These are phyloP conservation scores for Russula brevipes DNA, from an alignment of 768 basidiomycete genomes.

Conservation along the genomic window DNA sequence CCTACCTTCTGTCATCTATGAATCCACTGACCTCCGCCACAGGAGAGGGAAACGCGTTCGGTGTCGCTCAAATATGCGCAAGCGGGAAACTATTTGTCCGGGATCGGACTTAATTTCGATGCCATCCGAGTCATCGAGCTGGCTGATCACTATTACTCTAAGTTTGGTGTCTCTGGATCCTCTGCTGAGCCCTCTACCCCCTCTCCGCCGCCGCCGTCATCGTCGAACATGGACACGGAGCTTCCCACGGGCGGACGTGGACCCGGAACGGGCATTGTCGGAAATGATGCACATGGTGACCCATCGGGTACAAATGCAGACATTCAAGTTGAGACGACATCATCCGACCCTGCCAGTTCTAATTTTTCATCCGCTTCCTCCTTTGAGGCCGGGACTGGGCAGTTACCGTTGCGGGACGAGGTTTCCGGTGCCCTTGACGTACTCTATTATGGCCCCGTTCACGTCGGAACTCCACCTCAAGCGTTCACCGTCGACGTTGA, in stretches of 20 bases:
- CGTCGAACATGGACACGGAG: not conserved
- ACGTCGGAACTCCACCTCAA: conserved; percentile 54
- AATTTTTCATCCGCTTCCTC: conserved; percentile 14
- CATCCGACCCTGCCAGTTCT: conserved; percentile 25
- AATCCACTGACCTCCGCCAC: not conserved
- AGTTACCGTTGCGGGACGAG: conserved; percentile 37
- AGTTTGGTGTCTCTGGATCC: conserved; percentile 21
- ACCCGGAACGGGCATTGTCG: not conserved
- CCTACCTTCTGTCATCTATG: not conserved
- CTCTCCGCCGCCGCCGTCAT: not conserved
- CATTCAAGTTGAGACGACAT: conserved; percentile 7
- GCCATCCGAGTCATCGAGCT: conserved; percentile 24
- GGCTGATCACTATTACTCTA: conserved; percentile 25
- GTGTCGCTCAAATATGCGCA: conserved; percentile 33
- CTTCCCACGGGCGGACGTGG: not conserved
- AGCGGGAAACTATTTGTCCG: conserved; percentile 30
- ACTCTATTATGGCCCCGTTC: conserved; percentile 45
- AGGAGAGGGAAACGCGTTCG: conserved; percentile 30
- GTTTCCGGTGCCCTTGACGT: conserved; percentile 38
- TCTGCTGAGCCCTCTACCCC: conserved; percentile 9
- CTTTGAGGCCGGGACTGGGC: conserved; percentile 1
- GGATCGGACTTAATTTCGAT: conserved; percentile 33
- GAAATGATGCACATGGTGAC: conserved; percentile 3
- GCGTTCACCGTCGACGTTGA: conserved; percentile 55
- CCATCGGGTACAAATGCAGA: conserved; percentile 3